These are phyloP conservation scores for Tolypocladium capitatum DNA, from an alignment of 2,329 filamentous ascomycete genomes.

Conservation along the genomic window DNA sequence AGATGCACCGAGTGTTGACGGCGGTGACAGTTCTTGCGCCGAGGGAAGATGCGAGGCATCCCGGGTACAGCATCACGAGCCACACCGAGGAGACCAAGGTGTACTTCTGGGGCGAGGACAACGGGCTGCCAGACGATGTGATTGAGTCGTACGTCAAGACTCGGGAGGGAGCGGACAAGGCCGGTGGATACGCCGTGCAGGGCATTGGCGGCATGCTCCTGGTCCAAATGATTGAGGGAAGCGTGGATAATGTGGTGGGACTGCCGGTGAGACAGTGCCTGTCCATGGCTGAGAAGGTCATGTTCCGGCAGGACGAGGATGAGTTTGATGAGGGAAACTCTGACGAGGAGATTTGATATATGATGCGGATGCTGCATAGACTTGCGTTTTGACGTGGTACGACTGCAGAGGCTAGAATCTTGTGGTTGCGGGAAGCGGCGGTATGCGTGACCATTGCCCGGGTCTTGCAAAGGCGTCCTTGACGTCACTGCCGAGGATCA, in stretches of 20 bases:
- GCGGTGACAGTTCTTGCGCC: conserved; percentile 76
- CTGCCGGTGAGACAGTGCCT: conserved; percentile 69
- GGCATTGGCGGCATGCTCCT: conserved; percentile 75
- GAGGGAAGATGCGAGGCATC: conserved; percentile 63
- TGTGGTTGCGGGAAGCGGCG: not conserved
- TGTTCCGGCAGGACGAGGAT: conserved; percentile 59
- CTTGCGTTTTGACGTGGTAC: too few species aligned
- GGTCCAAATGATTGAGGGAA: conserved; percentile 79
- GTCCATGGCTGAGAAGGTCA: conserved; percentile 75
- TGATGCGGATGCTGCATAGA: not conserved
- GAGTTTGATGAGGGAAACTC: conserved; percentile 36
- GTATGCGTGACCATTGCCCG: not conserved
- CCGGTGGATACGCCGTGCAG: conserved; percentile 89
- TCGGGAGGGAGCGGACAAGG: conserved; percentile 88
- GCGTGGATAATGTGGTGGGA: conserved; percentile 88
- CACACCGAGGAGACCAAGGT: conserved; percentile 86
- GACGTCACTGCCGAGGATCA: not conserved
- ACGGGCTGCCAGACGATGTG: conserved; percentile 60
- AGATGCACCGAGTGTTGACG: conserved; percentile 72
- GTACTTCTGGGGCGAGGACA: conserved; percentile 57
- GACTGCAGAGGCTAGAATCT: not conserved
- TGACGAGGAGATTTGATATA: conserved; percentile 19
- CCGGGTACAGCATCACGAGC: conserved; percentile 71
- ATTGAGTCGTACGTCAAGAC: conserved; percentile 69
- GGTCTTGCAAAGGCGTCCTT: not conserved